phyloP scores from a whole-genome alignment of 495 filamentous ascomycete species.

The Chaetomium tenue region DNA sequence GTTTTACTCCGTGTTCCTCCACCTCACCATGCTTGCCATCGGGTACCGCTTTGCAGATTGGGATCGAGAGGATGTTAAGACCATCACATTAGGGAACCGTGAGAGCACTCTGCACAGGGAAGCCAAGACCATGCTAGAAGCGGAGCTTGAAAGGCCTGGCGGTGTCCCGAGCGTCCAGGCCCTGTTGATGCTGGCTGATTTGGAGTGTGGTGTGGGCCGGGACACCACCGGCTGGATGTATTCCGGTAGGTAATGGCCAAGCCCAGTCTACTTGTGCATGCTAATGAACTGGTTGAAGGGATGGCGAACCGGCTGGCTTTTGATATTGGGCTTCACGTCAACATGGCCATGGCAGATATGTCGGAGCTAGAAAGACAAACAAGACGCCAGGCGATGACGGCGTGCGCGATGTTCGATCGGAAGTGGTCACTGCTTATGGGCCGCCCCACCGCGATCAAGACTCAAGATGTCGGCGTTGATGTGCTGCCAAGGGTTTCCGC shows the following conservation, averaged over 20 bases:
- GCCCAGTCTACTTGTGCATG: background rate
- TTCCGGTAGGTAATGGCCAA: constrained; percentile 33
- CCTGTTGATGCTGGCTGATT: constrained; percentile 50
- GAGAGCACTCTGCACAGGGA: constrained; percentile 54
- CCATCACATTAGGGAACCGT: constrained; percentile 44
- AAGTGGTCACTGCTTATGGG: constrained; percentile 54
- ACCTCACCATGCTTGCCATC: constrained; percentile 53
- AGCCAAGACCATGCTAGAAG: constrained; percentile 52
- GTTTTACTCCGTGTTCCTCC: constrained; percentile 52
- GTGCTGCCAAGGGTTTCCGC: constrained; percentile 30
- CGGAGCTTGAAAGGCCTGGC: constrained; percentile 51
- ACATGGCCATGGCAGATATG: constrained; percentile 36
- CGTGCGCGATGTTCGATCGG: constrained; percentile 53
- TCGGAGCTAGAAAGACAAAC: constrained; percentile 45
- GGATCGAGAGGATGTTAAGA: constrained; percentile 48
- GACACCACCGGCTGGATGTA: constrained; percentile 56
- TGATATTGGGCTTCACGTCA: constrained; percentile 52
- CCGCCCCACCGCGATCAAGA: constrained; percentile 52
- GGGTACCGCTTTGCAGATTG: constrained; percentile 52
- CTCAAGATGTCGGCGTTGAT: constrained; percentile 49
- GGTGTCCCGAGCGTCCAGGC: constrained; percentile 52
- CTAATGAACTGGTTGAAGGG: constrained; percentile 27
- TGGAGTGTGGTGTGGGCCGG: constrained; percentile 52
- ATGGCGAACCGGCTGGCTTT: constrained; percentile 50
- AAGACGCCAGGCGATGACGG: constrained; percentile 48